These are phyloP conservation scores for Simmondsia chinensis DNA, from an alignment of 148 eudicot species.

Conservation along the genomic window DNA sequence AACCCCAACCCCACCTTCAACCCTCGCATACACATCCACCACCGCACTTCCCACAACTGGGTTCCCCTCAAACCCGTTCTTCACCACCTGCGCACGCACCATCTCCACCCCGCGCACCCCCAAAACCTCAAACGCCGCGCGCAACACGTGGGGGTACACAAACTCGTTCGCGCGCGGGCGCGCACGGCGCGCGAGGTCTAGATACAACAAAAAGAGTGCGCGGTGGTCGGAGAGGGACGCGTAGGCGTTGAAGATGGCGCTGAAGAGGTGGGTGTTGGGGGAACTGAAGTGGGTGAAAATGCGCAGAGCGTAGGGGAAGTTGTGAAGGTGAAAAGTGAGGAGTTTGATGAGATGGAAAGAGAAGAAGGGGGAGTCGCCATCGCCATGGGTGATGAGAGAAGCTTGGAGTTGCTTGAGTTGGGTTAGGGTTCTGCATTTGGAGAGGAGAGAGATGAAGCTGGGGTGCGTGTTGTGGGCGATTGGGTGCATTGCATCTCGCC, in stretches of 20 bases:
- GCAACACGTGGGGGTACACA: slow-evolving; percentile 41
- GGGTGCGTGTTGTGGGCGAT: no score
- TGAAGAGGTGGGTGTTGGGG: slow-evolving; percentile 56
- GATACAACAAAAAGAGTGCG: slow-evolving; percentile 26
- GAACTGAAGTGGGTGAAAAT: slow-evolving; percentile 31
- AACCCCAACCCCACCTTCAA: slow-evolving; percentile 23
- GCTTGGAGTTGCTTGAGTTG: slow-evolving; percentile 65
- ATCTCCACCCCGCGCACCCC: slow-evolving; percentile 29
- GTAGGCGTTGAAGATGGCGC: slow-evolving; percentile 67
- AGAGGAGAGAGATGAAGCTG: slow-evolving; percentile 1
- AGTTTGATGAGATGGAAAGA: slow-evolving; percentile 57
- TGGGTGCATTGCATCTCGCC: no score
- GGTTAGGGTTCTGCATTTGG: slow-evolving; percentile 17
- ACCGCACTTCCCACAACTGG: slow-evolving; percentile 67
- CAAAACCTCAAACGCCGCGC: slow-evolving; percentile 35
- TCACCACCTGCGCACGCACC: slow-evolving; percentile 62
- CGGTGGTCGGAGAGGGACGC: slow-evolving; percentile 23
- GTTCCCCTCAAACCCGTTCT: slow-evolving; percentile 49
- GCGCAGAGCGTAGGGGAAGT: slow-evolving; percentile 44
- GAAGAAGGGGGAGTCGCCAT: slow-evolving; percentile 48
- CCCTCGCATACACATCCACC: slow-evolving; percentile 45
- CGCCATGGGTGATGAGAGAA: slow-evolving; percentile 44
- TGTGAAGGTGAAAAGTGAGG: slow-evolving; percentile 31
- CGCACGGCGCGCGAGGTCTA: slow-evolving; percentile 23
- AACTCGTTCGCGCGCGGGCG: slow-evolving; percentile 43